Base-by-base conservation (phyloP, 371 early-diverging fungal genomes). In the Circinella umbellata region DNA sequence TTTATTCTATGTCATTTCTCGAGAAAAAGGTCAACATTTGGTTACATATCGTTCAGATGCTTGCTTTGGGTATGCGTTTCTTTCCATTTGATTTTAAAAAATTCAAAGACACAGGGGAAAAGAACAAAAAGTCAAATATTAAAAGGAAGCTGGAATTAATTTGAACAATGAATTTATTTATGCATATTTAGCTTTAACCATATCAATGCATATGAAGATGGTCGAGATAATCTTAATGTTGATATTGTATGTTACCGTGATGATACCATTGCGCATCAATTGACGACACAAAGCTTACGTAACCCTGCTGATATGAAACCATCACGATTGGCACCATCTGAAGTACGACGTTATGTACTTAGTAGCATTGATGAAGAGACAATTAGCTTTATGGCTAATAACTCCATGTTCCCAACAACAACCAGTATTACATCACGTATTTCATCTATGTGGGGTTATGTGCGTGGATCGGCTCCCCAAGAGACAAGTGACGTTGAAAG, bases 161-260 rank as follows among this genome's bases (percentile, higher is more conserved):
- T 27, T 9, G 42, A 42, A 42, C 6, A 42, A 42, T 42, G 42
- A 61, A n/a, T 48, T 37, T 55, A 9, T 51, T 51, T n/a, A 55
- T 11, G 15, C 34, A 48, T 17, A 14, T 34, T 3, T 78, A 86
- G 88, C 34, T 82, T 93, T 75, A 90, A 92, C 69, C 90, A 91
- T 66, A 83, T 91, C 63, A 92, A 92, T 67, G 93, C 93, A 0
- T 90, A 84, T 70, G 93, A 93, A 64, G 92, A 91, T 64, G 78
- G 80, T 0, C 84, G 81, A 1, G 91, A 88, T 66, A 86, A 86
- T 65, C 76, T 91, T 6, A 75, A 83, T 36, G 73, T 92, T n/a
- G 93, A 93, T 70, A 83, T 91, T 70, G 80, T 87, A 2, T 78
- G 87, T 51, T 93, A 93, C 61, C 73, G 78, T 3, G 88, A 92